Conservation (phyloP, 2,329 filamentous ascomycete species). For the Phialemonium atrogriseum region DNA sequence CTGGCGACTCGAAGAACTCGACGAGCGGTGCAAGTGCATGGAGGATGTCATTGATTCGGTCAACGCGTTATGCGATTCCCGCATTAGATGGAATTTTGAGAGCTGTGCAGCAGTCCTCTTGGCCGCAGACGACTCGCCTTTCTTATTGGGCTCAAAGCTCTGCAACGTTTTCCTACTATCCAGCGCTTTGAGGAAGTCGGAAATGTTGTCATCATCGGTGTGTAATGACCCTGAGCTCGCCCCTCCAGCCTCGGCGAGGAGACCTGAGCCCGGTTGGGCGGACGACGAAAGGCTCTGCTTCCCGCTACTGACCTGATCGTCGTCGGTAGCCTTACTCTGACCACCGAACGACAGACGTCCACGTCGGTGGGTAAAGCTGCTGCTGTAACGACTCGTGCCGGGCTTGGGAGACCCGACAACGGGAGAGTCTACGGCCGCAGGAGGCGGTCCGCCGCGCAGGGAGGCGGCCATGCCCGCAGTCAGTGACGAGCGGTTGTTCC, state of each 20-base stretch:
- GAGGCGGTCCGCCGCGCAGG: conserved; percentile 55
- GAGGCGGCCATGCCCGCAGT: conserved; percentile 70
- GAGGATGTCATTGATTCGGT: conserved; percentile 94
- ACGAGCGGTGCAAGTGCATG: conserved; percentile 73
- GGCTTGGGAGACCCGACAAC: conserved; percentile 72
- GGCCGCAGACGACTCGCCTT: conserved; percentile 60
- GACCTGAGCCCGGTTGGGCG: conserved; percentile 66
- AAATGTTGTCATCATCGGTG: conserved; percentile 85
- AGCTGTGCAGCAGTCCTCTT: conserved; percentile 73
- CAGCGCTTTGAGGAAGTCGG: conserved; percentile 82
- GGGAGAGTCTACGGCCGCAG: conserved; percentile 55
- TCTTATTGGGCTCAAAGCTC: conserved; percentile 63
- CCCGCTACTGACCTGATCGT: conserved; percentile 74
- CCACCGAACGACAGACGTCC: conserved; percentile 70
- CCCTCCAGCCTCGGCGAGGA: conserved; percentile 63
- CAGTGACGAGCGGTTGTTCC: conserved; percentile 59
- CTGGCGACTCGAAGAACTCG: conserved; percentile 60
- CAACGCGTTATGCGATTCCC: conserved; percentile 78
- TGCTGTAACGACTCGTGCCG: conserved; percentile 78
- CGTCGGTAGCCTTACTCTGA: conserved; percentile 56
- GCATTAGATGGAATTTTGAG: conserved; percentile 79
- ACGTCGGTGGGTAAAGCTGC: conserved; percentile 83
- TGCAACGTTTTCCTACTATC: conserved; percentile 82
- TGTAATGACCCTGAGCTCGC: conserved; percentile 59
- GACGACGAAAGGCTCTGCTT: conserved; percentile 68